Evolutionary conservation across 202 grass and related monocot species (phyloP), one percentile per base, ranked within the genome.

Genomic region (Schoenoplectus triqueter): DNA sequence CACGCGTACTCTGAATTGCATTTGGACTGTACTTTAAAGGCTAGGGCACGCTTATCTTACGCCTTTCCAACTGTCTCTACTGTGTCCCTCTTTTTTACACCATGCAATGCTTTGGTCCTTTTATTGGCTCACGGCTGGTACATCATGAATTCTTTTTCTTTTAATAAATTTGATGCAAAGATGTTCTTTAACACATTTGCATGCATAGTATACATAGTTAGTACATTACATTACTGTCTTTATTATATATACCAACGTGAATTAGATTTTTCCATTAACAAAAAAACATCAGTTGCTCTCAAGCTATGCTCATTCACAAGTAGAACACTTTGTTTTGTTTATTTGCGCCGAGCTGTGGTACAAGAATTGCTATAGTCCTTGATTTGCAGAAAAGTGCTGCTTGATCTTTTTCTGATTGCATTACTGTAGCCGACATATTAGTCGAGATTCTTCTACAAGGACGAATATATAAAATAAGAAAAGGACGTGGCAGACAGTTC

Each of bases 1-100:
- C 15, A 7, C 48, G 2, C 69, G 72, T 76, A 73, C 69, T 49
- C 50, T 73, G 69, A 45, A 49, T 50, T 73, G 69, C 69, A 73
- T 42, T 47, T 73, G 41, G 63, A 47, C 50, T 73, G 69, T 73
- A 11, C 41, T 73, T 15, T 1, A 73, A 42, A 47, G n/a, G 41
- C 69, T 15, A n/a, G 69, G 15, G 11, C 15, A 8, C 49, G 2
- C 70, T 74, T 2, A 44, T 74, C 40, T 2, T 74, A 47, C 5
- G 7, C 41, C 10, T 74, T 74, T 74, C n/a, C 45, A 50, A 9
- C 6, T 73, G 69, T 50, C 17, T 51, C 40, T 49, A 54, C 1
- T 56, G 49, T 77, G 17, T 21, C 51, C 48, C 10, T 56, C 50
- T 10, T 77, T 77, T 77, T 77, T 21, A 77, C 8, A 39, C 10